Evolutionary conservation across 2,329 filamentous ascomycete genomes (phyloP), one percentile per base, ranked within the genome.

Genomic region (Epichloe amarillans): DNA sequence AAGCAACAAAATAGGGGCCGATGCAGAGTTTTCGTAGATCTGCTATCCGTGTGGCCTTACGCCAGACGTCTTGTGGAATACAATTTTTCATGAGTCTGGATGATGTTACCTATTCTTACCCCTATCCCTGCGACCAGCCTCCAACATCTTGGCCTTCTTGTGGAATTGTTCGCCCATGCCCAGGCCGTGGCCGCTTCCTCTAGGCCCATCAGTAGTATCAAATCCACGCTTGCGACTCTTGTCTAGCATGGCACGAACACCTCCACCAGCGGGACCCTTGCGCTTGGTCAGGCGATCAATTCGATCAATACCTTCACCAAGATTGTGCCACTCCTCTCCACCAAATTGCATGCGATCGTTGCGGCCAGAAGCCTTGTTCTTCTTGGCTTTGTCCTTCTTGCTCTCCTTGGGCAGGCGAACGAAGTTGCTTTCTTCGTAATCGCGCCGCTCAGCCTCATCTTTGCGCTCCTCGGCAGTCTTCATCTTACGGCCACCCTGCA

Each of bases 341-440:
- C 91, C 91, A 69, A 80, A 82, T 59, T 71, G 69, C 86, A 96
- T 67, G 74, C 82, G 69, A 60, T 71, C 64, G 56, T 66, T 69
- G 57, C 71, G 65, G 10, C 71, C 71, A 40, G 72, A 71, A 33
- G 72, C 71, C 63, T 77, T 75, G 42, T 66, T 69, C 64, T 78
- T 81, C 71, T 86, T 84, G 46, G 80, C 77, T 52, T 73, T 71
- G 5, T 95, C 89, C 71, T 95, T 95, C 76, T 95, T 97, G 69
- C 82, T 86, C 66, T 86, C 80, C 60, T 82, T 84, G 12, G 91
- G 89, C 60, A 98, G 72, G 58, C 93, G 86, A 15, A 88, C 81
- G 62, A 96, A 91, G 70, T 98, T 95, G 58, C 75, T 78, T 70
- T 98, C 93, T 72, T 98, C 93, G 69, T 96, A 98, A 46, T 86